Evolutionary conservation across 2,329 filamentous ascomycete species (phyloP).

Genomic region (Zasmidium angulare): DNA sequence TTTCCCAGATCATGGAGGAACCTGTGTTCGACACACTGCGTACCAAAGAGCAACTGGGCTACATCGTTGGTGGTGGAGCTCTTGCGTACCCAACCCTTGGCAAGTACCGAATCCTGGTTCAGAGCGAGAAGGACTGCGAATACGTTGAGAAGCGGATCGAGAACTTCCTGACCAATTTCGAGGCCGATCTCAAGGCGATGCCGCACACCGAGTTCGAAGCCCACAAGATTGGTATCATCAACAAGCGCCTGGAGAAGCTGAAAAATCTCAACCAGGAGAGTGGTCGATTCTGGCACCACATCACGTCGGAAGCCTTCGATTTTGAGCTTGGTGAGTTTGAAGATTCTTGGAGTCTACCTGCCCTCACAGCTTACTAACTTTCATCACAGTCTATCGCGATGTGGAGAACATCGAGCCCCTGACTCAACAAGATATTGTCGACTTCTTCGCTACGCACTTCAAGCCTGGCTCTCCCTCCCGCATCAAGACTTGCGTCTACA

Average conservation of each 20-base stretch:
- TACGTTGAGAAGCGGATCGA: conserved; percentile 89
- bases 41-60: conserved; percentile 96
- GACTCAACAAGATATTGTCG: conserved; percentile 75
- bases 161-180: conserved; percentile 71
- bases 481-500: conserved; percentile 81
- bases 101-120: conserved; percentile 85
- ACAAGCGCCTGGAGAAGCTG: conserved; percentile 82
- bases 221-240: conserved; percentile 86
- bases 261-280: conserved; percentile 90
- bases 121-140: conserved; percentile 81
- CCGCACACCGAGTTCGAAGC: conserved; percentile 79
- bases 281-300: conserved; percentile 78
- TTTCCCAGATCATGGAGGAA: conserved; percentile 89
- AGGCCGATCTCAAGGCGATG: conserved; percentile 70
- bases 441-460: conserved; percentile 77
- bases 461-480: conserved; percentile 69
- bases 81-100: conserved; percentile 70
- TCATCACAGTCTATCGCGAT: conserved; percentile 65
- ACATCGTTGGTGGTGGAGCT: conserved; percentile 86
- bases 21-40: conserved; percentile 91
- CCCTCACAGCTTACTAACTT: conserved; percentile 7
- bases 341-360: conserved; percentile 6
- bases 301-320: conserved; percentile 82
- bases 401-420: conserved; percentile 71
- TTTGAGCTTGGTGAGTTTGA: conserved; percentile 72